Evolutionary conservation across 169 alveolate genomes (phyloP), one percentile per base, ranked within the genome.

Genomic region (Plasmodium sp.): DNA sequence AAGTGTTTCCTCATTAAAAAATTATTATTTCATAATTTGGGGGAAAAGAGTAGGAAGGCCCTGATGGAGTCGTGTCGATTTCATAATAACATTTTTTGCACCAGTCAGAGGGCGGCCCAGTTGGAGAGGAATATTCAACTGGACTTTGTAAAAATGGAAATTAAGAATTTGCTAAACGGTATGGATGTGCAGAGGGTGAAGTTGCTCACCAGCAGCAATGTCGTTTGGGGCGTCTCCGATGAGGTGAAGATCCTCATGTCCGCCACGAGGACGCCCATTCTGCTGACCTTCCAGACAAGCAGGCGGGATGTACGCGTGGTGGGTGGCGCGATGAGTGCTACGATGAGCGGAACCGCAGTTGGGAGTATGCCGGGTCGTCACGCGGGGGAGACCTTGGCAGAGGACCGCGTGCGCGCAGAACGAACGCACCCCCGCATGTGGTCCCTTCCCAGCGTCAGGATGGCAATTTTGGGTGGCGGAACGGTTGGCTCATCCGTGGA

Each of bases 211-310:
- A 67, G 58, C 18, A 80, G 67, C 51, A 90, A 90, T 80, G 18
- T 41, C 1, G 94, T 90, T 12, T 80, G 72, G 5, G 1, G 71
- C 74, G 14, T 90, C 10, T 90, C 94, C 5, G 94, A 90, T 62
- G 75, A 79, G 31, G 82, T 90, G 33, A 79, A 79, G 82, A 80
- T 90, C 27, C 74, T 90, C 43, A 90, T 90, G 94, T 90, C 94
- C 5, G 94, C 94, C 22, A 90, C 94, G 5, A 34, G 94, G 36
- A 80, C 94, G 3, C 94, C 94, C 14, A 18, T 90, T 58, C 77
- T 90, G 31, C 45, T 90, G 18, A 45, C 67, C 22, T 90, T 90
- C 58, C 58, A 80, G 33, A 90, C 84, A 5, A 22, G 5, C 77
- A 67, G n/a, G 43, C 2, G n/a, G 18, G 31, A 22, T 22, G 27